phyloP scores from a whole-genome alignment of 2,329 filamentous ascomycete species.

The Nemania sp. region DNA sequence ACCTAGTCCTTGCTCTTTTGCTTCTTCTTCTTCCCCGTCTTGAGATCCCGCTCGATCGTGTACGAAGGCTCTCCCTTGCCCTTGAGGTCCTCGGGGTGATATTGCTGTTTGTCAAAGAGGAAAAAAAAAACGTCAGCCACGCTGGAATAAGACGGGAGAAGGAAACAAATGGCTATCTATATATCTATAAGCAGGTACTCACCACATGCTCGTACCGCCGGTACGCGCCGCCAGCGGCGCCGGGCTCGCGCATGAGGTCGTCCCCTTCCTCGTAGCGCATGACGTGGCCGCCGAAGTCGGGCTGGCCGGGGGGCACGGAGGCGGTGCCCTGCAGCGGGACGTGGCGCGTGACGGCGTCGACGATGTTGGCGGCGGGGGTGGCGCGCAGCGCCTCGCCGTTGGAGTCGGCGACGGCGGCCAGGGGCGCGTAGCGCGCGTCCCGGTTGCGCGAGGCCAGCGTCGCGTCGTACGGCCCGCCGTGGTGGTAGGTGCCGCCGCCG shows the following conservation, averaged over 20 bases:
- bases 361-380: conserved; percentile 77
- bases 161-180: too few species aligned
- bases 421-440: conserved; percentile 64
- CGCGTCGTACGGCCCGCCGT: conserved; percentile 89
- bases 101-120: conserved; percentile 58
- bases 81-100: conserved; percentile 77
- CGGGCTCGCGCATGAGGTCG: conserved; percentile 78
- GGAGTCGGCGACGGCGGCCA: conserved; percentile 74
- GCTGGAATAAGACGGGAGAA: too few species aligned
- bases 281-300: conserved; percentile 68
- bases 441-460: conserved; percentile 75
- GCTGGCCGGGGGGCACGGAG: conserved; percentile 71
- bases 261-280: conserved; percentile 86
- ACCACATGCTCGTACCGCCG: conserved; percentile 76
- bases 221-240: conserved; percentile 73
- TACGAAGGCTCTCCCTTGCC: conserved; percentile 81
- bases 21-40: conserved; percentile 58
- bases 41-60: conserved; percentile 69
- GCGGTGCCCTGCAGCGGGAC: conserved; percentile 83
- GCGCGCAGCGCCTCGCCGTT: conserved; percentile 80
- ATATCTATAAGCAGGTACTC: conserved; percentile 44
- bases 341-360: conserved; percentile 73
- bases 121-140: background rate
- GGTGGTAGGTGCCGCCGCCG: conserved; percentile 73
- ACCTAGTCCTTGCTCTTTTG: too few species aligned